Conservation (phyloP, 495 filamentous ascomycete species). For the Talaromyces thailandensis region DNA sequence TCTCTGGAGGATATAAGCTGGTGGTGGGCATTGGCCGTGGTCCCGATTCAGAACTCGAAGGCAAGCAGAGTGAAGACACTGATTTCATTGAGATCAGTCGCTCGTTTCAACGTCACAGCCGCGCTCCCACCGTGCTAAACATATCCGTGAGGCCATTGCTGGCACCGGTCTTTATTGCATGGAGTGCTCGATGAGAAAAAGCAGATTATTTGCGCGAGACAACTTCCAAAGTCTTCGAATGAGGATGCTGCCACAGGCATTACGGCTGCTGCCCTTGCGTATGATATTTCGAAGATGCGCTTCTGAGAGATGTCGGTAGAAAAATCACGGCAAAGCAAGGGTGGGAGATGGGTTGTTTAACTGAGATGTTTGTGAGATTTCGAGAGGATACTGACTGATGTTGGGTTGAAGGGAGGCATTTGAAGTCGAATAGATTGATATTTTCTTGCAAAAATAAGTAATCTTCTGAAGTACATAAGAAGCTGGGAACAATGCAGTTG, state of each 20-base stretch:
- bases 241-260: background rate
- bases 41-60: background rate
- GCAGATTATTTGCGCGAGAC: background rate
- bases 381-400: background rate
- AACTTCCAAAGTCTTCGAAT: background rate
- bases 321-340: background rate
- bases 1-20: background rate
- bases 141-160: background rate
- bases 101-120: background rate
- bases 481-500: no score
- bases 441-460: no score
- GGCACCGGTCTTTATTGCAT: background rate
- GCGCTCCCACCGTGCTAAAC: background rate
- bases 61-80: background rate
- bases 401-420: background rate
- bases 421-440: background rate
- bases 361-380: background rate
- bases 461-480: no score
- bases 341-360: background rate
- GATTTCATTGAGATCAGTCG: background rate
- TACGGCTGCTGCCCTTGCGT: background rate
- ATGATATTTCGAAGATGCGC: background rate
- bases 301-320: background rate
- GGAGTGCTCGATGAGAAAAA: background rate
- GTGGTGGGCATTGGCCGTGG: background rate